Evolutionary conservation across 73 alveolate genomes (phyloP).

Genomic region (Uronychia setigera): DNA sequence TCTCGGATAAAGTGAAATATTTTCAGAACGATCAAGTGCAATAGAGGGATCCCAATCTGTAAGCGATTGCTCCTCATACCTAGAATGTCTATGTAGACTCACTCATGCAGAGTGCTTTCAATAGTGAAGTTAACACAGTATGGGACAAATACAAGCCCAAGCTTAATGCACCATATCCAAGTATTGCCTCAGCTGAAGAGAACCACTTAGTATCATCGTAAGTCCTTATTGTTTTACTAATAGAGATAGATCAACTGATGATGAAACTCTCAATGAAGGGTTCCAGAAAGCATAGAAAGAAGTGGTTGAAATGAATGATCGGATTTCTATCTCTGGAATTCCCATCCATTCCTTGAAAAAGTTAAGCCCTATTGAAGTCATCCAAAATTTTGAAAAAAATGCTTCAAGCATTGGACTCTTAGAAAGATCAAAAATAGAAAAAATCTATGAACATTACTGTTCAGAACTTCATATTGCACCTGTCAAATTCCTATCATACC

Average conservation of each 20-base stretch:
- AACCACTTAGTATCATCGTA: conserved; percentile 4
- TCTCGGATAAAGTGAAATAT: neutral
- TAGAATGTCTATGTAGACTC: conserved; percentile 19
- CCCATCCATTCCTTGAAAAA: conserved; percentile 22
- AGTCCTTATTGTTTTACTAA: conserved; percentile 10
- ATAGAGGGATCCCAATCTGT: too few relatives aligned
- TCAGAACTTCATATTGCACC: conserved; percentile 46
- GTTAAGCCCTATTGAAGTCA: conserved; percentile 7
- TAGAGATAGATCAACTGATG: conserved; percentile 7
- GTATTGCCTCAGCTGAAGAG: conserved; percentile 32
- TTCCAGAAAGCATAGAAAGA: conserved; percentile 10
- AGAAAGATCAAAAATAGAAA: conserved; percentile 13
- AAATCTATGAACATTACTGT: conserved; percentile 32
- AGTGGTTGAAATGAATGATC: conserved; percentile 10
- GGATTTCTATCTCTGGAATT: conserved; percentile 30
- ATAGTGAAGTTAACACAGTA: conserved; percentile 24
- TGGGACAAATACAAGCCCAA: conserved; percentile 32
- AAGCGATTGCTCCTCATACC: neutral
- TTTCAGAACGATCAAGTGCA: neutral
- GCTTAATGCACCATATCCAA: conserved; percentile 14
- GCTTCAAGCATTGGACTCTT: conserved; percentile 10
- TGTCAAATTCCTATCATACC: conserved; percentile 41
- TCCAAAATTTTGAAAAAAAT: neutral
- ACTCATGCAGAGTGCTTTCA: conserved; percentile 26
- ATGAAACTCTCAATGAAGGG: conserved; percentile 24